Evolutionary conservation across 1,284 basidiomycete species (phyloP).

Genomic region (Leucoagaricus sp.): DNA sequence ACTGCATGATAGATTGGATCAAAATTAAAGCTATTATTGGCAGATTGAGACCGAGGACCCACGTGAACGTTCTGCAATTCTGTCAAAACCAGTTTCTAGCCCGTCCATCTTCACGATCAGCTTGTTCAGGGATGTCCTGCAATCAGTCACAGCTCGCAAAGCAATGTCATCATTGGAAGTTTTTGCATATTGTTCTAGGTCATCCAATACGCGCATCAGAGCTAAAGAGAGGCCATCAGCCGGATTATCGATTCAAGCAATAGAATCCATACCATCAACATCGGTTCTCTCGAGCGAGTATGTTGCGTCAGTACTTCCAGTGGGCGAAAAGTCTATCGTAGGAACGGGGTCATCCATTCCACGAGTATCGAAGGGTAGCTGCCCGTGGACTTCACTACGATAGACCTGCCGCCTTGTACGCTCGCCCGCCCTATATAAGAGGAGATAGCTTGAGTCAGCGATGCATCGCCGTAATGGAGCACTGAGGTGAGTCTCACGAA

Average conservation of each 20-base stretch:
- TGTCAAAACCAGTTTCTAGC: slow-evolving; percentile 76
- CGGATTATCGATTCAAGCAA: background rate
- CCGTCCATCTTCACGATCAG: slow-evolving; percentile 75
- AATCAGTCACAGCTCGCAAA: slow-evolving; percentile 60
- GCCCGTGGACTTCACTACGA: slow-evolving; percentile 75
- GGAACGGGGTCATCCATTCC: slow-evolving; percentile 80
- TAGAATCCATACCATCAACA: slow-evolving; percentile 58
- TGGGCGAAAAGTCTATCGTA: slow-evolving; percentile 74
- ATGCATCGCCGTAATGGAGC: background rate
- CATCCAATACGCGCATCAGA: slow-evolving; percentile 63
- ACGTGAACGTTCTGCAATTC: slow-evolving; percentile 80
- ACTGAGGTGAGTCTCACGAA: slow-evolving; percentile 50
- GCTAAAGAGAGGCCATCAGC: slow-evolving; percentile 36
- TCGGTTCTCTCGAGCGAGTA: slow-evolving; percentile 74
- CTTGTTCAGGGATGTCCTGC: slow-evolving; percentile 62
- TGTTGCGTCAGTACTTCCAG: slow-evolving; percentile 49
- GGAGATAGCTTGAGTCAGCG: slow-evolving; percentile 9
- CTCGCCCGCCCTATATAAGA: slow-evolving; percentile 58
- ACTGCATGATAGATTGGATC: slow-evolving; percentile 42
- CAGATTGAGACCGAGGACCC: slow-evolving; percentile 29
- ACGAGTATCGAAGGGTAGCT: slow-evolving; percentile 76
- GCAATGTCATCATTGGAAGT: slow-evolving; percentile 45
- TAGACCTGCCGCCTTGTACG: slow-evolving; percentile 77
- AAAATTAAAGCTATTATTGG: slow-evolving; percentile 8
- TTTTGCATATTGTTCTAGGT: slow-evolving; percentile 59